Conservation (phyloP, 2,329 filamentous ascomycete genomes). For the Aureobasidium leucospermi region DNA sequence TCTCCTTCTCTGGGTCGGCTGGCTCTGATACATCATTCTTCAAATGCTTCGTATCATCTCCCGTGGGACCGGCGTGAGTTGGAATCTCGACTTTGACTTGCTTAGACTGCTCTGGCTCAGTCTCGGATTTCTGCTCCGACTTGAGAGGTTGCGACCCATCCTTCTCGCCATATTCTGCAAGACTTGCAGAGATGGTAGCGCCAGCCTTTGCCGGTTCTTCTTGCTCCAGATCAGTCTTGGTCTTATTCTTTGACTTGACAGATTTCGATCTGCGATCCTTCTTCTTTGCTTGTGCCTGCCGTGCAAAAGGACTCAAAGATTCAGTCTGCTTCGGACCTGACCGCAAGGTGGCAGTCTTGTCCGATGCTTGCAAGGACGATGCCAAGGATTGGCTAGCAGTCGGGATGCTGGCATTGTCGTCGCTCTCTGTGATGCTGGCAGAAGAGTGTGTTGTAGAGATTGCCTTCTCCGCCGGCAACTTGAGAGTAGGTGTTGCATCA, state of each 20-base stretch:
- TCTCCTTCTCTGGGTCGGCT: no score
- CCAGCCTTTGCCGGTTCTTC: not conserved
- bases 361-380: not conserved
- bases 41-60: no score
- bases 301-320: slow-evolving; percentile 26
- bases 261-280: slow-evolving; percentile 18
- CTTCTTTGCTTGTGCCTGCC: slow-evolving; percentile 18
- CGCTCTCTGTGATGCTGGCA: not conserved
- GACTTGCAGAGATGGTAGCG: not conserved
- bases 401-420: not conserved
- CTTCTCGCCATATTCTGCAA: not conserved
- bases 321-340: slow-evolving; percentile 29
- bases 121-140: not conserved
- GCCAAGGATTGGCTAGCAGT: not conserved
- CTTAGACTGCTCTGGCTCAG: not conserved
- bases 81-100: not conserved
- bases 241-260: slow-evolving; percentile 16
- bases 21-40: no score
- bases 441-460: not conserved
- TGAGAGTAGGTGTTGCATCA: not conserved
- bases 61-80: no score
- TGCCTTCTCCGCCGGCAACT: not conserved
- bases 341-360: slow-evolving; percentile 19
- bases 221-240: not conserved
- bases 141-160: not conserved